A percentile compares a stretch with the other conserved stretches of the same genome.
Evolutionary conservation across 106 monocot genomes (phyloP).

Genomic region (Dioscorea alata): DNA sequence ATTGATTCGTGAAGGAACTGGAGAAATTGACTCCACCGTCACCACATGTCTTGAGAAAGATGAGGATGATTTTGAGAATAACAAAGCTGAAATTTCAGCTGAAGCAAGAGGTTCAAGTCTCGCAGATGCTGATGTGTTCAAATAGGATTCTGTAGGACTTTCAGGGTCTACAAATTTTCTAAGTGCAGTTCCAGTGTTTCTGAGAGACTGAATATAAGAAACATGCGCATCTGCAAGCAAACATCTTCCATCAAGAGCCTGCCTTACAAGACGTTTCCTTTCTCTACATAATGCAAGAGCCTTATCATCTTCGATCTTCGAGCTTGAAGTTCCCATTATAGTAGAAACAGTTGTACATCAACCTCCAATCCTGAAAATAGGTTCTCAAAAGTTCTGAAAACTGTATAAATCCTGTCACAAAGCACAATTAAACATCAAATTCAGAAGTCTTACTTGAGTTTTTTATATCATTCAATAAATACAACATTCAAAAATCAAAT

Average conservation of each 20-base stretch:
- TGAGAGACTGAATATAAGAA: conserved; percentile 75
- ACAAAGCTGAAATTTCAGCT: conserved; percentile 43
- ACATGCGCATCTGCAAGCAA: conserved; percentile 67
- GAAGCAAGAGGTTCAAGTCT: conserved; percentile 43
- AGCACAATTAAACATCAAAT: too few species aligned
- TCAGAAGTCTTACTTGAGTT: too few species aligned
- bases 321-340: conserved; percentile 63
- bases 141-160: conserved; percentile 40
- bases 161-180: conserved; percentile 65
- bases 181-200: conserved; percentile 71
- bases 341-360: neutral
- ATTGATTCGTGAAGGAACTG: conserved; percentile 40
- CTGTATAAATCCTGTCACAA: too few species aligned
- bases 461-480: too few species aligned
- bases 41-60: conserved; percentile 45
- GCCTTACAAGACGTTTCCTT: conserved; percentile 69
- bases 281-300: conserved; percentile 74
- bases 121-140: conserved; percentile 66
- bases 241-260: conserved; percentile 79
- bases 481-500: too few species aligned
- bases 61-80: conserved; percentile 57
- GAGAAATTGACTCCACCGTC: conserved; percentile 41
- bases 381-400: too few species aligned
- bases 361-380: neutral
- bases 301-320: conserved; percentile 78